A percentile compares a stretch with the other conserved stretches of the same genome.
Evolutionary conservation across 2,329 filamentous ascomycete genomes (phyloP).

Genomic region (Didymosphaeria variabile): DNA sequence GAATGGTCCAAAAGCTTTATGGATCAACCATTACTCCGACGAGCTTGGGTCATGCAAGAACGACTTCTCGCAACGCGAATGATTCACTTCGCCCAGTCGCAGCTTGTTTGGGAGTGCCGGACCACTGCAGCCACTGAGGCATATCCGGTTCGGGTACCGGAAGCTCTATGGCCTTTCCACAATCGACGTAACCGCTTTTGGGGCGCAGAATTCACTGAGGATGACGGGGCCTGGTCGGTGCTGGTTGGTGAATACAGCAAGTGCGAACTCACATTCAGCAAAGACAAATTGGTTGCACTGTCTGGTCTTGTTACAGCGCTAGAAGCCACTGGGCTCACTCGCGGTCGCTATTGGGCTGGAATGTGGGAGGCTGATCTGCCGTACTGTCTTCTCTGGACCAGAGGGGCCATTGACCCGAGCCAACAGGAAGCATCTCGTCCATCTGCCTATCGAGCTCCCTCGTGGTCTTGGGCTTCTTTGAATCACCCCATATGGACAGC

Average conservation of each 20-base stretch:
- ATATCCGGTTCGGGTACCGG: conserved; percentile 9
- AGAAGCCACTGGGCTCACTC: background rate
- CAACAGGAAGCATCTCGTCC: conserved; percentile 6
- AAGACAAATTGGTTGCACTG: conserved; percentile 14
- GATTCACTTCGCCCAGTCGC: background rate
- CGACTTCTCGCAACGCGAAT: background rate
- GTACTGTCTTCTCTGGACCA: conserved; percentile 15
- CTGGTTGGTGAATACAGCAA: conserved; percentile 13
- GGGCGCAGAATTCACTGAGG: conserved; percentile 12
- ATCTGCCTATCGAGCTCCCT: background rate
- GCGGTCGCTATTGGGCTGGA: conserved; percentile 13
- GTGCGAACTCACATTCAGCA: conserved; percentile 15
- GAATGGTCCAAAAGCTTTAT: conserved; percentile 17
- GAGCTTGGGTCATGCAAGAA: conserved; percentile 12
- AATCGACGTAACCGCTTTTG: conserved; percentile 17
- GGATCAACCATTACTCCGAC: conserved; percentile 7
- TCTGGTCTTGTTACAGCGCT: conserved; percentile 11
- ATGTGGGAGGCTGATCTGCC: conserved; percentile 19
- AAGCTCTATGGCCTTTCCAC: conserved; percentile 10
- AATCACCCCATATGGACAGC: conserved; percentile 7
- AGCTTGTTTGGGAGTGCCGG: conserved; percentile 10
- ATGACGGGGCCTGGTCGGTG: conserved; percentile 13
- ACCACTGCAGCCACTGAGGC: conserved; percentile 5
- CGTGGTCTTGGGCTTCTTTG: conserved; percentile 14
- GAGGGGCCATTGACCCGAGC: conserved; percentile 9